Evolutionary conservation across 805 yeast genomes (phyloP), one percentile per base, ranked within the genome.

Genomic region (Saturnispora besseyi): DNA sequence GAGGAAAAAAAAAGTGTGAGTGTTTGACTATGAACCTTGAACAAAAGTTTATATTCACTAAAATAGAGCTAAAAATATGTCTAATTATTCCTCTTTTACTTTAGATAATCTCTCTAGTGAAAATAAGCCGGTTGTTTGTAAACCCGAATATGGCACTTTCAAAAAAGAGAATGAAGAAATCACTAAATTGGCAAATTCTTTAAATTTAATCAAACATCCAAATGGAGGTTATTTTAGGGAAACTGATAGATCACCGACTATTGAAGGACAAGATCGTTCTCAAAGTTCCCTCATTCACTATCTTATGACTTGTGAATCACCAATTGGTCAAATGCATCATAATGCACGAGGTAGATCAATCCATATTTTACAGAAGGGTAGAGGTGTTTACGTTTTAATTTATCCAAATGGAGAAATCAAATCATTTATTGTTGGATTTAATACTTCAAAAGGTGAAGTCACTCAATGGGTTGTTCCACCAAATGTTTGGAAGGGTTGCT

Each of bases 381-480:
- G 75, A 36, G 84, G 82, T 3, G 77, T 74, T 53, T 78, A 76
- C 55, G 81, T 78, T 4, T 61, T 77, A 13, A 62, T 78, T 4
- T 70, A 76, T 46, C 81, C 81, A 4, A 68, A 75, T 53, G 81
- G 82, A 1, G 51, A 51, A 3, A 60, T 78, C 18, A 73, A 75
- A 50, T 65, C 76, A 1, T 78, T 78, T 57, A 68, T 66, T 22
- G 82, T 77, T 28, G 84, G 83, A 0, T 76, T 76, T 53, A 69
- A 76, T 53, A 62, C 68, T 33, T 60, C 62, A 0, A 62, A 62
- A 11, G 80, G 80, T 6, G 81, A 77, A 58, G 65, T 73, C 4
- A 66, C 75, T 41, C 84, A 78, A 59, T 78, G 82, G 82, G 81
- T 78, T 5, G 82, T 78, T n/a, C 81, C 79, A 10, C 79, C 81